Conservation (phyloP, 2,329 filamentous ascomycete species). For the Colletotrichum graminicola region DNA sequence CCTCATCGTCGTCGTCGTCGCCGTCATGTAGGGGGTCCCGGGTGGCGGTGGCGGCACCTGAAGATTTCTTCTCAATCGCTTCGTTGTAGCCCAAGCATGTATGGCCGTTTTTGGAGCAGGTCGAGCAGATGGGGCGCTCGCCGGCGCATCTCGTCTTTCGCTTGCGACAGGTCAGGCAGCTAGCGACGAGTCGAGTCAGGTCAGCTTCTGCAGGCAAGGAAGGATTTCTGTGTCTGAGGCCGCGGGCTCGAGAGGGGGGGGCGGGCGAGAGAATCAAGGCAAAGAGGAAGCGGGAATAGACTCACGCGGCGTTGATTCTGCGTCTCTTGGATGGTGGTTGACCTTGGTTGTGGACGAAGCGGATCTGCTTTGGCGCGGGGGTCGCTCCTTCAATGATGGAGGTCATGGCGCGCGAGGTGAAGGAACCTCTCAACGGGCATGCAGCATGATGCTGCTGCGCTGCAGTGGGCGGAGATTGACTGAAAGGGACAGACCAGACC, state of each 20-base stretch:
- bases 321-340: slow-evolving; percentile 83
- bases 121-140: slow-evolving; percentile 78
- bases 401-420: slow-evolving; percentile 41
- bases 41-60: slow-evolving; percentile 27
- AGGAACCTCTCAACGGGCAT: slow-evolving; percentile 36
- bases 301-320: slow-evolving; percentile 83
- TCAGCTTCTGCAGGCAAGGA: slow-evolving; percentile 14
- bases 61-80: slow-evolving; percentile 58
- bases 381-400: slow-evolving; percentile 55
- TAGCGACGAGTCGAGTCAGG: slow-evolving; percentile 47
- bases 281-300: slow-evolving; percentile 43
- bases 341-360: slow-evolving; percentile 86
- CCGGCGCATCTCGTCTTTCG: slow-evolving; percentile 82
- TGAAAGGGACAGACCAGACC: slow-evolving; percentile 16
- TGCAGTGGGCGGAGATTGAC: slow-evolving; percentile 32
- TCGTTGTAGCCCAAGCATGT: slow-evolving; percentile 76
- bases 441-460: slow-evolving; percentile 42
- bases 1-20: slow-evolving; percentile 52
- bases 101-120: slow-evolving; percentile 79
- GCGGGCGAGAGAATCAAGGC: not conserved
- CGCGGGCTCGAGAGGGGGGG: not conserved
- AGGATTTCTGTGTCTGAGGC: slow-evolving; percentile 24
- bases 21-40: slow-evolving; percentile 44
- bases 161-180: slow-evolving; percentile 79
- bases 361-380: slow-evolving; percentile 71